These are phyloP conservation scores for Salvia rosmarinus DNA, from an alignment of 257 asterid species.

Conservation along the genomic window DNA sequence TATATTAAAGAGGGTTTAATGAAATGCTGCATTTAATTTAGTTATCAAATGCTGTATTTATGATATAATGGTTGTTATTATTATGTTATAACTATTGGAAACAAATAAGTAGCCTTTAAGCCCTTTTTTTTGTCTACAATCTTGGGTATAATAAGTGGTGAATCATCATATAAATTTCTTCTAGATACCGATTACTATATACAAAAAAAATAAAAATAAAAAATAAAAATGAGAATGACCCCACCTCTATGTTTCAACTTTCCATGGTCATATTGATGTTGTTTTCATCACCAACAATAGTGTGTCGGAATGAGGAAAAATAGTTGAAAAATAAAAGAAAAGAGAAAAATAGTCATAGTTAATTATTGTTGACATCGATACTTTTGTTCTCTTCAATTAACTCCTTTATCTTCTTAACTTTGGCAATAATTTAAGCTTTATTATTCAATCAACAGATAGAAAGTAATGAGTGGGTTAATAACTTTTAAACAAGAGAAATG, in stretches of 20 bases:
- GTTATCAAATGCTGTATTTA: not conserved
- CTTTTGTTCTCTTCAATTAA: not conserved
- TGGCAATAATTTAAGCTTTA: constrained; percentile 11
- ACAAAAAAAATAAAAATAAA: not conserved
- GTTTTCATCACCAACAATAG: constrained; percentile 7
- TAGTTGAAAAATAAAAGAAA: constrained; percentile 2
- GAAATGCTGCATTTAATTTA: not conserved
- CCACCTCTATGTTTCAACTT: not conserved
- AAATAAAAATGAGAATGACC: not conserved
- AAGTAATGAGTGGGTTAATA: constrained; percentile 19
- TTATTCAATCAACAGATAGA: constrained; percentile 1
- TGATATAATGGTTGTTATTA: too few relatives aligned
- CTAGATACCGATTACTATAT: not conserved
- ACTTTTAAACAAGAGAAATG: not conserved
- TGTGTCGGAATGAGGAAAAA: constrained; percentile 25
- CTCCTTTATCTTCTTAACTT: not conserved
- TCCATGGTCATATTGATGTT: constrained; percentile 15
- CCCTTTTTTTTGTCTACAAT: not conserved
- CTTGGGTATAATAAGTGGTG: not conserved
- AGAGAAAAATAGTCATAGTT: not conserved
- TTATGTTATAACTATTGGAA: not conserved
- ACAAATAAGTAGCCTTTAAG: not conserved
- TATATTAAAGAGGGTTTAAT: not conserved
- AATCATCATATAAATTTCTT: not conserved
- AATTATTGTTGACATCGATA: constrained; percentile 36